Base-by-base conservation (phyloP, 2,329 filamentous ascomycete species). In the Whalleya microplaca region DNA sequence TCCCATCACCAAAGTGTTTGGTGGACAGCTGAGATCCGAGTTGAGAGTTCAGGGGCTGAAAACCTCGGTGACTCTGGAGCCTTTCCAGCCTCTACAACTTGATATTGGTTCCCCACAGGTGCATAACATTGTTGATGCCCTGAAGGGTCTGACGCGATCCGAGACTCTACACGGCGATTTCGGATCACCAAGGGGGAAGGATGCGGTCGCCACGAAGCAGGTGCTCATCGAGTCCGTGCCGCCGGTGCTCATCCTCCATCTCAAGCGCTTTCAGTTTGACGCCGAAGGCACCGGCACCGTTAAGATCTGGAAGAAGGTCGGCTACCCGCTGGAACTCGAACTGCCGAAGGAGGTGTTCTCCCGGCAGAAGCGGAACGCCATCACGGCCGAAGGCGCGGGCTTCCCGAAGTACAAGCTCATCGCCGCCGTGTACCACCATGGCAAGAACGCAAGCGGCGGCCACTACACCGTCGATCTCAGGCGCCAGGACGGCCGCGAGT, bases 401-500 rank as follows among this genome's bases (percentile, higher is more conserved):
- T 80, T 91, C 57, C 92, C 93, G 3, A 90, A 88, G 70, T 99
- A 98, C 74, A 87, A 86, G 48, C 84, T 99, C 14, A 95, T 88
- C 61, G 90, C 89, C 19, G 95, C 96, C 27, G 92, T 99, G 20
- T 99, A 99, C 71, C 95, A 99, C 69, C 95, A 99, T 67, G 95
- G 95, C 58, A 97, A 96, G 79, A 96, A 96, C 66, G 95, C 95
- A 37, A 96, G 90, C 62, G 93, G 92, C 50, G 95, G 95, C 2
- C 95, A 99, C 73, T 99, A 99, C 74, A 99, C 95, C 1, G 94
- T 96, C n/a, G 95, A 99, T 72, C 89, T 97, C 41, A 87, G 93
- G 55, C 89, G 95, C 49, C 94, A 98, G 73, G 95, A 99, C 71
- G 92, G 89, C n/a, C 85, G 85, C 20, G 93, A 97, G 73, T 99